Percentiles rank a stretch among this genome's conserved stretches.
These are phyloP conservation scores for Fusarium sp. DNA, from an alignment of 2,329 filamentous ascomycete species.

Conservation along the genomic window DNA sequence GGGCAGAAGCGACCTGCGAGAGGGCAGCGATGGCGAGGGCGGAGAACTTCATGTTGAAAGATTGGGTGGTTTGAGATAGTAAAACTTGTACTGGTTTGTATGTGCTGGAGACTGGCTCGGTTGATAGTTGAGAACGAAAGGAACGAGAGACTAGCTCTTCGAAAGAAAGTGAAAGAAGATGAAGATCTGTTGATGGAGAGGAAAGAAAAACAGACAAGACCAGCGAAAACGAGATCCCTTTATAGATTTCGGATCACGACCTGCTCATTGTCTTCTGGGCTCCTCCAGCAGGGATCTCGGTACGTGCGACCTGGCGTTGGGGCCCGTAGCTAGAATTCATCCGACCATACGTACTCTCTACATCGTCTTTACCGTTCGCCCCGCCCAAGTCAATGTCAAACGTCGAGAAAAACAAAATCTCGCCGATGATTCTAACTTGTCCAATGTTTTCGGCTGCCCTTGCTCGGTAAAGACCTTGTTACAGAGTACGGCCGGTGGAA, in stretches of 20 bases:
- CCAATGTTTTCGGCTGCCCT: neutral
- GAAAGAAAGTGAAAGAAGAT: slow-evolving; percentile 36
- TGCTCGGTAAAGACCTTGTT: slow-evolving; percentile 11
- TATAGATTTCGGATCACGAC: slow-evolving; percentile 20
- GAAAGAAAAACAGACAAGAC: slow-evolving; percentile 7
- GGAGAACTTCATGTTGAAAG: slow-evolving; percentile 32
- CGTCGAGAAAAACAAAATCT: slow-evolving; percentile 16
- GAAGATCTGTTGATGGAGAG: slow-evolving; percentile 31
- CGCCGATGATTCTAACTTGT: neutral
- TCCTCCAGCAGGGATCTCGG: slow-evolving; percentile 2
- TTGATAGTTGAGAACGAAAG: slow-evolving; percentile 30
- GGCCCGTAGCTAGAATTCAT: slow-evolving; percentile 7
- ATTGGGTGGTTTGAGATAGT: slow-evolving; percentile 18
- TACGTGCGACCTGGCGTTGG: neutral
- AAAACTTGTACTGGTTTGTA: slow-evolving; percentile 15
- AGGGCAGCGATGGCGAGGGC: slow-evolving; percentile 22
- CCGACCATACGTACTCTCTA: neutral
- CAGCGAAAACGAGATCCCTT: slow-evolving; percentile 9
- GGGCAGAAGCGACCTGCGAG: slow-evolving; percentile 27
- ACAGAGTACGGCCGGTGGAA: slow-evolving; percentile 17
- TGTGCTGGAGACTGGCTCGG: slow-evolving; percentile 33
- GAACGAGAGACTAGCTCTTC: slow-evolving; percentile 36
- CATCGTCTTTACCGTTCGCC: neutral
- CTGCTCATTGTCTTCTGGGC: neutral
- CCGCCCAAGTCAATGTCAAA: slow-evolving; percentile 8